Evolutionary conservation across 176 grass and related monocot species (phyloP).

Genomic region (Bromus sterilis): DNA sequence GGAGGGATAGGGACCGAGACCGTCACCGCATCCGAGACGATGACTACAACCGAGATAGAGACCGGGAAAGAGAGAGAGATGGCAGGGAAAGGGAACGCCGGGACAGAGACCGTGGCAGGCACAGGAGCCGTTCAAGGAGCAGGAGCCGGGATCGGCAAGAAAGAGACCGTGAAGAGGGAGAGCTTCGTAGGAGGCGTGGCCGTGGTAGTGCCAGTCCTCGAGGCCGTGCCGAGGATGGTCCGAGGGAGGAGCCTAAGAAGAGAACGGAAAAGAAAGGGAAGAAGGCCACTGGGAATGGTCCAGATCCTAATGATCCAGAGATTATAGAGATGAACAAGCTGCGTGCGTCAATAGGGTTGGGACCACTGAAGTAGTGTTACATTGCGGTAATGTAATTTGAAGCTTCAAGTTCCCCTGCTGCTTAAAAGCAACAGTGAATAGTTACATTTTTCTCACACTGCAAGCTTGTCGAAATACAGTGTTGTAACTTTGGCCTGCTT

Average conservation of each 20-base stretch:
- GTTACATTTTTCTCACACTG: not conserved
- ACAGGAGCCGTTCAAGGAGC: slow-evolving; percentile 60
- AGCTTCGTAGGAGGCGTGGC: slow-evolving; percentile 48
- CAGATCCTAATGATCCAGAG: slow-evolving; percentile 59
- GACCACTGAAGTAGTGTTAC: slow-evolving; percentile 48
- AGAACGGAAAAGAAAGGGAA: slow-evolving; percentile 80
- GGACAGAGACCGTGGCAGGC: slow-evolving; percentile 55
- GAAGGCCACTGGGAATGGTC: slow-evolving; percentile 44
- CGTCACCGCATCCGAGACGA: slow-evolving; percentile 44
- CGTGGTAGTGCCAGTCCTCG: slow-evolving; percentile 46
- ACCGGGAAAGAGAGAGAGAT: slow-evolving; percentile 50
- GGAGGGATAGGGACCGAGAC: slow-evolving; percentile 47
- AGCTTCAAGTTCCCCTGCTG: not conserved
- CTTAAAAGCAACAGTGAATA: not conserved
- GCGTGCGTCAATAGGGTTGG: slow-evolving; percentile 50
- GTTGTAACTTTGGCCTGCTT: not conserved
- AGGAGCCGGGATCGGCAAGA: slow-evolving; percentile 53
- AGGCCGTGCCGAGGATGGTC: slow-evolving; percentile 32
- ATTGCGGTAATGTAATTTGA: slow-evolving; percentile 17
- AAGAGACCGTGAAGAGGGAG: slow-evolving; percentile 63
- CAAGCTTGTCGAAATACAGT: not conserved
- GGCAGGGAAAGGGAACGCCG: slow-evolving; percentile 49
- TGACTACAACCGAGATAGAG: slow-evolving; percentile 50
- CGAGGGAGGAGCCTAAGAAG: slow-evolving; percentile 53
- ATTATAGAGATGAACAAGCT: slow-evolving; percentile 75